Percentiles rank a stretch among this genome's conserved stretches.
Evolutionary conservation across 768 basidiomycete species (phyloP).

Genomic region (Hebeloma cylindrosporum): DNA sequence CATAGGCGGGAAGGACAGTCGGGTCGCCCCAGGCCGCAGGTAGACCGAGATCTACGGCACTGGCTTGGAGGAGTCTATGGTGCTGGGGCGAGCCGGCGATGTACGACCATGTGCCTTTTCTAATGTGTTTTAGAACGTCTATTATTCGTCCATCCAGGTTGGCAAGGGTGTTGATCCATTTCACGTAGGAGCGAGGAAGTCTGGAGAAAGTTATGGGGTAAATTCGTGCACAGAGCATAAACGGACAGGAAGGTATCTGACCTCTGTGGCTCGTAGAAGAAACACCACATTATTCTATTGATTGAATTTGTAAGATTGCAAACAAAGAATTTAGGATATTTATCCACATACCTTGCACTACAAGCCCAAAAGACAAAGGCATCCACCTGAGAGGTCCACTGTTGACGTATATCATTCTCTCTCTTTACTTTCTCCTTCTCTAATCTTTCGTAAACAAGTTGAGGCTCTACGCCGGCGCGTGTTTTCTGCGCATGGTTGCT

Average conservation of each 20-base stretch:
- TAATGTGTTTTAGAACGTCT: slow-evolving; percentile 50
- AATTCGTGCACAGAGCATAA: slow-evolving; percentile 9
- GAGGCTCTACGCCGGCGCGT: slow-evolving; percentile 18
- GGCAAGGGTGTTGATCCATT: slow-evolving; percentile 76
- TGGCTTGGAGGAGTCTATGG: slow-evolving; percentile 41
- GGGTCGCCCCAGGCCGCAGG: slow-evolving; percentile 67
- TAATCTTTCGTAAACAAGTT: slow-evolving; percentile 20
- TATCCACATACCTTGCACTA: slow-evolving; percentile 62
- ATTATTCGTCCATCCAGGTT: slow-evolving; percentile 63
- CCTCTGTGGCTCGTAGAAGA: slow-evolving; percentile 76
- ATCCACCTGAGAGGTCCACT: slow-evolving; percentile 53
- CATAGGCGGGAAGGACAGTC: slow-evolving; percentile 56
- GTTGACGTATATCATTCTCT: slow-evolving; percentile 21
- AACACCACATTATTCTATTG: slow-evolving; percentile 85
- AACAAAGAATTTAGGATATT: background rate
- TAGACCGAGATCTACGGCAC: slow-evolving; percentile 57
- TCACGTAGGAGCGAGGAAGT: slow-evolving; percentile 66
- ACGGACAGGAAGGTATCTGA: slow-evolving; percentile 21
- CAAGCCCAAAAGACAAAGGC: slow-evolving; percentile 75
- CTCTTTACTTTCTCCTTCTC: slow-evolving; percentile 31
- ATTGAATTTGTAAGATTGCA: background rate
- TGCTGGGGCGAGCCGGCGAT: slow-evolving; percentile 38
- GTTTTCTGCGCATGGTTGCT: slow-evolving; percentile 2
- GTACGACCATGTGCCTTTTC: slow-evolving; percentile 63
- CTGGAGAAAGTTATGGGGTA: slow-evolving; percentile 27